Conservation (phyloP, 306 rosid genomes). For the Purshia tridentata region DNA sequence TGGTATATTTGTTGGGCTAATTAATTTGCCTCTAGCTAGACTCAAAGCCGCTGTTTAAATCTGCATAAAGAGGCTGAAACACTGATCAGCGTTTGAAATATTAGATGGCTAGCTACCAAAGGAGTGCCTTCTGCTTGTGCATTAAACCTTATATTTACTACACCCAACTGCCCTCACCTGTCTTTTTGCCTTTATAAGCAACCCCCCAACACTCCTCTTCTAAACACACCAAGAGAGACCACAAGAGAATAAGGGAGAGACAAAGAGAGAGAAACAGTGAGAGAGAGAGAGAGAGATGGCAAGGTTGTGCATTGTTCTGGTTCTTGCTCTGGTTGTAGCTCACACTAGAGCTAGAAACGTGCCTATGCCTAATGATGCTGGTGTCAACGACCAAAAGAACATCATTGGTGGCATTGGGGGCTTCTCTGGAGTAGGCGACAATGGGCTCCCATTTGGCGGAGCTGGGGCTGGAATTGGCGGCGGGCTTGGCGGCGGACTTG, state of each 20-base stretch:
- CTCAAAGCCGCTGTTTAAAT: no score
- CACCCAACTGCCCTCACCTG: conserved; percentile 41
- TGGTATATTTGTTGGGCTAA: no score
- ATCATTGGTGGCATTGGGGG: conserved; percentile 66
- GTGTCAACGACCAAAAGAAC: conserved; percentile 71
- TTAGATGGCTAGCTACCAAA: neutral
- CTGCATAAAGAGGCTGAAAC: no score
- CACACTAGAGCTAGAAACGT: conserved; percentile 45
- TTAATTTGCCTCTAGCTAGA: no score
- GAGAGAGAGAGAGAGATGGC: conserved; percentile 37
- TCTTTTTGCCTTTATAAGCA: conserved; percentile 23
- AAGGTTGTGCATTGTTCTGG: conserved; percentile 42
- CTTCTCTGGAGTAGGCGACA: conserved; percentile 52
- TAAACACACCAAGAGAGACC: neutral
- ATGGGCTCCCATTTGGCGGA: conserved; percentile 67
- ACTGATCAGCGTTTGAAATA: neutral
- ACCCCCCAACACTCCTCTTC: neutral
- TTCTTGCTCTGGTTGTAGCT: conserved; percentile 50
- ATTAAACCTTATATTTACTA: conserved; percentile 57
- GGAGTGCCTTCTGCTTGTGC: conserved; percentile 12
- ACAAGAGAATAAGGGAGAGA: neutral
- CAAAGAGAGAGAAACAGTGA: neutral
- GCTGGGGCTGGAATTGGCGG: conserved; percentile 46
- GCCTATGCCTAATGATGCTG: conserved; percentile 40
- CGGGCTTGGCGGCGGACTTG: conserved; percentile 26